Base-by-base conservation (phyloP, 495 filamentous ascomycete genomes). In the Apiosordaria backusii region DNA sequence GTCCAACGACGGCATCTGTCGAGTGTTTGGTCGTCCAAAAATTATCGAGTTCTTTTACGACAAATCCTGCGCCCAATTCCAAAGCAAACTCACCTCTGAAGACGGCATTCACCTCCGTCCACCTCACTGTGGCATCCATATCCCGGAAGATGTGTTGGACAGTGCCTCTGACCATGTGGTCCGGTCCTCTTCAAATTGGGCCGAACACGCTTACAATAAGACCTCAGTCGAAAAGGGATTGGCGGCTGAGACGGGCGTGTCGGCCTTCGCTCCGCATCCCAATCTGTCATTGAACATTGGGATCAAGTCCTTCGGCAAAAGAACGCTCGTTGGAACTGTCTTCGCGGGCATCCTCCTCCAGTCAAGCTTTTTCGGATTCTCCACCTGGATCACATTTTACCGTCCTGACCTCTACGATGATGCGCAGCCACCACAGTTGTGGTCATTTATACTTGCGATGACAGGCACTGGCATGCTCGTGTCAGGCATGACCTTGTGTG, bases 261-360 rank as follows among this genome's bases (percentile, higher is more conserved):
- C n/a, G n/a, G n/a, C n/a, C n/a, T 77, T 80, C 63, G 75, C 78
- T 16, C 61, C 61, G 16, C 13, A 23, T 19, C 80, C 81, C 0
- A 83, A 83, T 67, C 59, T 83, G 4, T 82, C 81, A 0, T 72
- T 83, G 72, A 83, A 82, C 45, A 79, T 82, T 64, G 80, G 7
- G 40, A 7, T 50, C 40, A 6, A 50, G 6, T 16, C 40, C 7
- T 7, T 50, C 7, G 16, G 40, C 6, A 50, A 6, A 16, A 50
- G 16, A 16, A 7, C 16, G 6, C 40, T 50, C 40, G 40, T 50
- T 7, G 7, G 7, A 6, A 16, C 40, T 6, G 16, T 16, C 6
- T 6, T 50, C 16, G 6, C 7, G 40, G 40, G 7, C 16, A 16
- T 50, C 7, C 40, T 50, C 40, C 40, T 50, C 40, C 40, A 50